Evolutionary conservation across 2,329 filamentous ascomycete genomes (phyloP), one percentile per base, ranked within the genome.

Genomic region (Penicillium aurantiogriseum): DNA sequence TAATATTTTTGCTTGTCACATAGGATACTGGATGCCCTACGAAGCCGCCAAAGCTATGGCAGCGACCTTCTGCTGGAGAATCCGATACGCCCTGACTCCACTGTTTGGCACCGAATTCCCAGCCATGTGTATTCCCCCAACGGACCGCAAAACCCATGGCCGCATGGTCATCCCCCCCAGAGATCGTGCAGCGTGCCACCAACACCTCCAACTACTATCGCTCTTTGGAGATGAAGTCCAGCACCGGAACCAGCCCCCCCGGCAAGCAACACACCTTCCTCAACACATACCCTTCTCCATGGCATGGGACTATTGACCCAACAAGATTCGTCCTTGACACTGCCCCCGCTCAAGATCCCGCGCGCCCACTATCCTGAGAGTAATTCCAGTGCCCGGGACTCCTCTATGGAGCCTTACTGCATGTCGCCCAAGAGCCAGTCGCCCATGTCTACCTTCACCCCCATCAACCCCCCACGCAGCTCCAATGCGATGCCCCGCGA

Each of bases 11-110:
- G 0, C 31, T 40, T 29, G 10, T 17, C 53, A 53, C 49, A 54
- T 35, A 96, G 92, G 94, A 35, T 99, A 97, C 75, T 99, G 94
- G 94, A 91, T 97, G 84, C 93, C 93, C 2, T 97, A 88, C 68
- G 79, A 85, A 39, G 95, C 92, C 64, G 94, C 94, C 46, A 89
- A 85, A 74, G 92, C 91, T 11, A 80, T 99, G 51, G 95, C 92
- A 68, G 85, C 90, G 4, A 97, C 90, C 0, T 97, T 97, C 73
- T 97, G 93, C 77, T 86, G 88, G 72, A 79, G 84, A 36, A 95
- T 99, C 60, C 88, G 93, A 15, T 88, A 88, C 57, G 92, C 90
- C 0, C 78, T 99, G 54, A 94, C 94, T 9, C 94, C 94, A 5
- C 81, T 99, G 58, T 99, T 99, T 72, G 94, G 94, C 0, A 83